Base-by-base conservation (phyloP, 148 eudicot species). In the Cornus florida region DNA sequence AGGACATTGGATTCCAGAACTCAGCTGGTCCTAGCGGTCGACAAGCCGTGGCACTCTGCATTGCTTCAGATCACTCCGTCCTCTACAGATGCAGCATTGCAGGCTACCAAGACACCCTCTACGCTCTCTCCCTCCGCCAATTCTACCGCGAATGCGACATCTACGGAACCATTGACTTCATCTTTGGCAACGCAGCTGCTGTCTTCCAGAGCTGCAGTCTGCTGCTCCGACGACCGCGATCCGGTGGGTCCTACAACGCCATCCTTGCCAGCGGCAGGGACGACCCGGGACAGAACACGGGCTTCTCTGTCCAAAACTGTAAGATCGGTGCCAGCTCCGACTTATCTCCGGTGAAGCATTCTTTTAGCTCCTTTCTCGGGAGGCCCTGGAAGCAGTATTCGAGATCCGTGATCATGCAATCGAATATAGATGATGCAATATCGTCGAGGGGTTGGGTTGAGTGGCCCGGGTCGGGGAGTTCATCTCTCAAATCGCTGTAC, bases 111-210 rank as follows among this genome's bases (percentile, higher is more conserved):
- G 86, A 84, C 59, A 84, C 86, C 7, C 75, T 84, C 9, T 84
- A 81, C 79, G 83, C 84, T 2, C 81, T 41, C 66, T 57, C 86
- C 53, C 81, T 80, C 78, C 86, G 86, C 16, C 86, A 84, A 22
- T 84, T 84, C 69, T 84, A 84, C 76, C 70, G 86, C 12, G 86
- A 84, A 13, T 84, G 86, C 31, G 84, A 84, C 79, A 84, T 84
- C 5, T 70, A 74, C 22, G 86, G 86, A 46, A 84, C 81, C 35
- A 57, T 81, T 0, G 84, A 80, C 50, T 80, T 81, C 86, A 81
- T 81, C 13, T 84, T 84, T 56, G 84, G 86, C 10, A 84, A 84
- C 76, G 86, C 86, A 0, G 86, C 81, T 39, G 86, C 78, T 9
- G 81, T 84, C 3, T 84, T 84, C 84, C 86, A 84, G 76, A 80